Base-by-base conservation (phyloP, 805 yeast genomes). In the Metschnikowia henanensis region DNA sequence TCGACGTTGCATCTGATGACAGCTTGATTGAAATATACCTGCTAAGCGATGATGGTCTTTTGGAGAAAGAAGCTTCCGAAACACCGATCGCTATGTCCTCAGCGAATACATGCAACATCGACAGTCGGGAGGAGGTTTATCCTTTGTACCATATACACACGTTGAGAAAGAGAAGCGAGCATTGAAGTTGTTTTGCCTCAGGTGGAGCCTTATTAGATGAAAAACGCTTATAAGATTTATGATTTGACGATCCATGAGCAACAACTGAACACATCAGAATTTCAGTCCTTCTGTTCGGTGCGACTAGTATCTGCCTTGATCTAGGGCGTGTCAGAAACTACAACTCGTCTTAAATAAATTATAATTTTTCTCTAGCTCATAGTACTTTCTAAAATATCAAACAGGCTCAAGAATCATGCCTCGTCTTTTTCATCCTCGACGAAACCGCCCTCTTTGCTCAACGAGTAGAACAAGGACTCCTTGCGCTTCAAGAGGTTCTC, bases 391-490 rank as follows among this genome's bases (percentile, higher is more conserved):
- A n/a, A n/a, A n/a, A n/a, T n/a, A n/a, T n/a, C n/a, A n/a, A n/a
- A n/a, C n/a, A n/a, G n/a, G n/a, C n/a, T n/a, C n/a, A n/a, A n/a
- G 21, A 18, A 9, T 40, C 25, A 47, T 10, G 29, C 25, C 19
- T 41, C 49, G 16, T 26, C 46, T 26, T 41, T 39, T 15, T 51
- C 53, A 2, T 52, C 56, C 18, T 66, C 59, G 30, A 70, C 65
- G 47, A 79, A 77, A 2, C 96, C 96, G 34, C 94, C 96, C 59
- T 87, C 87, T 49, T 83, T 76, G 53, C 95, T 87, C 46, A 94
- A 71, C 0, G 90, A 74, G 59, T 87, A 88, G 61, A 94, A 92
- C 52, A 86, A 64, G 4, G 94, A 82, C 8, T 79, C 77, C 53
- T 75, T 74, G 49, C 83, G 75, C 53, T 81, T 75, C 58, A 92